Percentiles rank a stretch among this genome's conserved stretches.
Evolutionary conservation across 352 stramenopile genomes (phyloP).

Genomic region (Phytophthora ramorum): DNA sequence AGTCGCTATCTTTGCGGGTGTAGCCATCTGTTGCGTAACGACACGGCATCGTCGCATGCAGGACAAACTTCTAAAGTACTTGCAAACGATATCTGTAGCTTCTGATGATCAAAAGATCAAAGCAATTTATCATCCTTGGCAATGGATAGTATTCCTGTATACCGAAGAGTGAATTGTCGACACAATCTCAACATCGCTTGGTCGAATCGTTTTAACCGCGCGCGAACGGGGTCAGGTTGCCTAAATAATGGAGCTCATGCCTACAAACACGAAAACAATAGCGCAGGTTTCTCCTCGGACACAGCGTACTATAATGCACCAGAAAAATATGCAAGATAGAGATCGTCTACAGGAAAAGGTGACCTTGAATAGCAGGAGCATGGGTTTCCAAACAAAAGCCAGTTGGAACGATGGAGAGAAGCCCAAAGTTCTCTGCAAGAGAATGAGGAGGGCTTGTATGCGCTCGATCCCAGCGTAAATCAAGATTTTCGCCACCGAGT

Average conservation of each 20-base stretch:
- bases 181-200: too few species aligned
- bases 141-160: too few species aligned
- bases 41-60: neutral
- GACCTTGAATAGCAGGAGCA: constrained; percentile 17
- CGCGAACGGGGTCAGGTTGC: neutral
- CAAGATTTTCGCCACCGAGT: constrained; percentile 9
- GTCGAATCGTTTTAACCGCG: neutral
- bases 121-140: too few species aligned
- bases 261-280: neutral
- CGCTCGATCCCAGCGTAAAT: constrained; percentile 21
- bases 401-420: constrained; percentile 34
- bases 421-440: constrained; percentile 23
- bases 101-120: too few species aligned
- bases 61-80: too few species aligned
- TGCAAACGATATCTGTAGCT: too few species aligned
- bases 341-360: constrained; percentile 35
- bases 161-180: too few species aligned
- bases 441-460: constrained; percentile 9
- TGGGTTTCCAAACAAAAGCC: constrained; percentile 44
- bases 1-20: constrained; percentile 17
- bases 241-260: neutral
- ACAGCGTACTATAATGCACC: constrained; percentile 28
- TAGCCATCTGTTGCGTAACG: neutral
- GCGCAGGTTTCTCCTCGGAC: neutral
- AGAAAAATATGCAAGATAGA: constrained; percentile 34